phyloP scores from a whole-genome alignment of 768 basidiomycete genomes.

The Lactarius akahatsu region DNA sequence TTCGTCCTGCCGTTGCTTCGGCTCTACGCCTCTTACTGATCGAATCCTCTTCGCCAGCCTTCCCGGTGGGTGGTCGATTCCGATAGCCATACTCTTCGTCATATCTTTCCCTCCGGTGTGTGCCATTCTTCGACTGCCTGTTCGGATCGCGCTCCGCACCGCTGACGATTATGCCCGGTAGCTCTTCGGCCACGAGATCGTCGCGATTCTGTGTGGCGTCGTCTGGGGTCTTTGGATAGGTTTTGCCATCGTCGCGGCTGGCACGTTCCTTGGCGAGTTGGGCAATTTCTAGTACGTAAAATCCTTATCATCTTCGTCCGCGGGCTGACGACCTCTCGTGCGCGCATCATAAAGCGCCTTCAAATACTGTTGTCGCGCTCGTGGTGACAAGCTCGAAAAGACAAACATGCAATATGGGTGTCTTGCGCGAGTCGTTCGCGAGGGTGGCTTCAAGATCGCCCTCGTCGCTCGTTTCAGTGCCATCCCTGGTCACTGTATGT shows the following conservation, averaged over 20 bases:
- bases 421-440: conserved; percentile 61
- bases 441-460: conserved; percentile 86
- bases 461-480: conserved; percentile 75
- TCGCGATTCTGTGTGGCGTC: conserved; percentile 83
- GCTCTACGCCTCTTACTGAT: background rate
- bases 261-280: conserved; percentile 82
- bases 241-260: conserved; percentile 82
- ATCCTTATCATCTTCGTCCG: background rate
- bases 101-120: conserved; percentile 81
- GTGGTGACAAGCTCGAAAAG: conserved; percentile 65
- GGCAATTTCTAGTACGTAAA: conserved; percentile 79
- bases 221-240: conserved; percentile 89
- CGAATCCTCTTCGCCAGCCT: conserved; percentile 39
- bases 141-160: background rate
- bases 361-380: conserved; percentile 71
- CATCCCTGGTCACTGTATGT: conserved; percentile 83
- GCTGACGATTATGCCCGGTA: conserved; percentile 33
- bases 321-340: background rate
- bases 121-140: conserved; percentile 26
- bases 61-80: conserved; percentile 67
- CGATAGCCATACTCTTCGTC: conserved; percentile 77
- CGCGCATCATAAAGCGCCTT: conserved; percentile 57
- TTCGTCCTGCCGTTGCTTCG: background rate
- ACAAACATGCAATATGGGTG: conserved; percentile 48
- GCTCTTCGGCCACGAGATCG: conserved; percentile 91